Base-by-base conservation (phyloP, 352 stramenopile species). In the Hyphochytrium catenoides region DNA sequence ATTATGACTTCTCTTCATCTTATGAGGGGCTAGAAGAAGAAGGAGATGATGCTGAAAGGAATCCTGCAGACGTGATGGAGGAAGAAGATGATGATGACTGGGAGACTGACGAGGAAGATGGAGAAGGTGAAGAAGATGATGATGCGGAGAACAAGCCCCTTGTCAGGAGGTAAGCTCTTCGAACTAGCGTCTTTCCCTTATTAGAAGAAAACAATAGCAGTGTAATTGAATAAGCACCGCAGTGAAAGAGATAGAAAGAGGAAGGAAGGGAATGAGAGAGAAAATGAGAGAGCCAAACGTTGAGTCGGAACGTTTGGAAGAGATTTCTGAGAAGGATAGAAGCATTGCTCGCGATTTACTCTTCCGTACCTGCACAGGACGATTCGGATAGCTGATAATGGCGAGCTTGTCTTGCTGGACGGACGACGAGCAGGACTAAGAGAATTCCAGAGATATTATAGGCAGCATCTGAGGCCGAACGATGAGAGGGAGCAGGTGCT, bases 1-100 rank as follows among this genome's bases (percentile, higher is more conserved):
- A 86, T 39, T 91, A 90, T 47, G 66, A 90, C 50, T 91, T 87
- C 51, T 74, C 66, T 27, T 26, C 59, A 18, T 75, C 82, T 46
- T 84, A 85, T 48, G 44, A 35, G 16, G 52, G 54, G 26, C 43
- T 48, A 34, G 39, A 60, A 38, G 39, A 31, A 23, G 59, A 52
- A 34, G 54, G 58, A 4, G 28, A 56, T 46, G 30, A 57, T 50
- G 42, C 16, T 36, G 25, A 14, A 34, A 30, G 21, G 15, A 39
- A 49, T n/a, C n/a, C n/a, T n/a, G n/a, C n/a, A n/a, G n/a, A n/a
- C n/a, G n/a, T n/a, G n/a, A n/a, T n/a, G 8, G 54, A 57, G 12
- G 49, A 34, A 9, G 50, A 27, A 2, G 50, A 56, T 12, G 57
- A 71, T 5, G 52, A 53, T 36, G 52, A 76, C 50, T 79, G 65